Evolutionary conservation across 2,329 filamentous ascomycete species (phyloP).

Genomic region (Fusarium austroafricanum): DNA sequence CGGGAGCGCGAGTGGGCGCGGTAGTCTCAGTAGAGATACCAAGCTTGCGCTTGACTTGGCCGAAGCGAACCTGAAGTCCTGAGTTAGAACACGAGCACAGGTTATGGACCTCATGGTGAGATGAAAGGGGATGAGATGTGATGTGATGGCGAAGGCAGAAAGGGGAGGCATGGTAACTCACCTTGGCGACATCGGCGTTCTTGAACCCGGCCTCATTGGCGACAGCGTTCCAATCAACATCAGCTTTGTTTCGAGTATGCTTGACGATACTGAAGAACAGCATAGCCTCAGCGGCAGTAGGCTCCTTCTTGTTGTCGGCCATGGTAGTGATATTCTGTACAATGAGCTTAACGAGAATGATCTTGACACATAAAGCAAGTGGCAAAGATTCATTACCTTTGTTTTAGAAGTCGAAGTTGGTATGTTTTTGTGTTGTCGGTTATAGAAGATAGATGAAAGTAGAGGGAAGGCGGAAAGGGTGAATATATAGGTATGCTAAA

Average conservation of each 20-base stretch:
- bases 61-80: conserved; percentile 56
- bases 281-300: conserved; percentile 55
- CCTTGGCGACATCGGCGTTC: conserved; percentile 59
- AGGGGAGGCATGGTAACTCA: conserved; percentile 38
- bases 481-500: neutral
- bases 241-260: conserved; percentile 56
- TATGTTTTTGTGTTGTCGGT: neutral
- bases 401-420: neutral
- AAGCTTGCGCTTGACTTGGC: conserved; percentile 62
- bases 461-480: neutral
- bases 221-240: conserved; percentile 62
- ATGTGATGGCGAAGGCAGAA: no score
- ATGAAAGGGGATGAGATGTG: neutral
- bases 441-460: neutral
- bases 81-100: conserved; percentile 2
- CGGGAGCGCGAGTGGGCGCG: conserved; percentile 11
- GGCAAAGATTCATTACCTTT: neutral
- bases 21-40: conserved; percentile 50
- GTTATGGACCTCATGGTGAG: neutral
- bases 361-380: neutral
- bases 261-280: conserved; percentile 60
- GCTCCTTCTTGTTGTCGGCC: conserved; percentile 52
- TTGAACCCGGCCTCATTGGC: conserved; percentile 58
- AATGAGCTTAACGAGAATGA: neutral
- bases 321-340: conserved; percentile 38